Conservation (phyloP, 257 asterid species). For the Verbena officinalis region DNA sequence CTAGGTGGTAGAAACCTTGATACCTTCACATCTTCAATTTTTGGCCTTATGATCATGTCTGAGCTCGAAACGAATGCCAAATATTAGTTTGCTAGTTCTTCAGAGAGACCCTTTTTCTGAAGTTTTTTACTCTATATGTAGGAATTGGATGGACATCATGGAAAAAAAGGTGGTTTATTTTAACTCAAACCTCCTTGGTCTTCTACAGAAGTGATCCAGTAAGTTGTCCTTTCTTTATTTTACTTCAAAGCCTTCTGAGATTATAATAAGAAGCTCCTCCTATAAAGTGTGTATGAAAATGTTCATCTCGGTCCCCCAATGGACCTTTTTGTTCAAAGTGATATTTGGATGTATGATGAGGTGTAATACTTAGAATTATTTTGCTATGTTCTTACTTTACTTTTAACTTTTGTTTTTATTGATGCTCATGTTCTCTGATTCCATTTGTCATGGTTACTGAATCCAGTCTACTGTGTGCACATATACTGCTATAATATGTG, state of each 20-base stretch:
- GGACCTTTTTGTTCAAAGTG: slow-evolving; percentile 8
- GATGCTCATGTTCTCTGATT: neutral
- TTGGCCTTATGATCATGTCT: neutral
- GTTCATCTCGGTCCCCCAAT: neutral
- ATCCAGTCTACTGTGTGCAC: slow-evolving; percentile 3
- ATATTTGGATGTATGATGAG: neutral
- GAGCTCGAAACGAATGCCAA: neutral
- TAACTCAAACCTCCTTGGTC: slow-evolving; percentile 95
- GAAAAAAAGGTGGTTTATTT: slow-evolving; percentile 99
- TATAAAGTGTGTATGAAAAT: neutral
- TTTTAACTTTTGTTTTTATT: slow-evolving; percentile 2
- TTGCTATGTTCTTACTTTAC: neutral
- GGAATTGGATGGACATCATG: slow-evolving; percentile 99
- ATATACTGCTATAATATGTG: slow-evolving; percentile 5
- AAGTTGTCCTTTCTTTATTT: slow-evolving; percentile 39
- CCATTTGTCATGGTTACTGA: neutral
- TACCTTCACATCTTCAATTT: neutral
- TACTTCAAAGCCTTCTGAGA: neutral
- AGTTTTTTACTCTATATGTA: slow-evolving; percentile 33
- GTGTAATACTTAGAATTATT: neutral
- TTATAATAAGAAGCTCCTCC: neutral
- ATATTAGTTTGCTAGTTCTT: neutral
- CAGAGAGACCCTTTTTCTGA: slow-evolving; percentile 23
- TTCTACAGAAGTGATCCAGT: slow-evolving; percentile 99
- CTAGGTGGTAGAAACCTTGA: neutral